Percentiles rank a stretch among this genome's conserved stretches.
These are phyloP conservation scores for Monilinia polystroma DNA, from an alignment of 2,329 filamentous ascomycete genomes.

Conservation along the genomic window DNA sequence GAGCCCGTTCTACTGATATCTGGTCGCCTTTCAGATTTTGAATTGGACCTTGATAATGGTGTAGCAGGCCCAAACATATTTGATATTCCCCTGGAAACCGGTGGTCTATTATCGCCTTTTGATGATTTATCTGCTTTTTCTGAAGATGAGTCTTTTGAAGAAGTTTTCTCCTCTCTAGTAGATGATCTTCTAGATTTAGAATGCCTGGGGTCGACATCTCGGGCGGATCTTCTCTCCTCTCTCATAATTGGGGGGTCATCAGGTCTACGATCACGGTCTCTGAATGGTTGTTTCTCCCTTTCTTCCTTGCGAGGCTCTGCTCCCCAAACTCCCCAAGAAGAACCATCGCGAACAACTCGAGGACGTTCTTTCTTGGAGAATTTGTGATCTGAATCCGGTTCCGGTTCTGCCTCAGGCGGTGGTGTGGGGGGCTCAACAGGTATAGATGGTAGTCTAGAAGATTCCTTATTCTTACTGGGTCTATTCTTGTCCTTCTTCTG, in stretches of 20 bases:
- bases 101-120: slow-evolving; percentile 42
- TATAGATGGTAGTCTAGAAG: slow-evolving; percentile 39
- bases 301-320: slow-evolving; percentile 48
- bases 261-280: slow-evolving; percentile 36
- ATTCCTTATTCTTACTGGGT: slow-evolving; percentile 40
- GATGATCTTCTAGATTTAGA: slow-evolving; percentile 57
- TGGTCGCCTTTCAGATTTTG: slow-evolving; percentile 63
- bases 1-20: slow-evolving; percentile 58
- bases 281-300: slow-evolving; percentile 42
- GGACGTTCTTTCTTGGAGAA: slow-evolving; percentile 72
- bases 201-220: slow-evolving; percentile 51
- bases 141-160: slow-evolving; percentile 67
- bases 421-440: slow-evolving; percentile 43
- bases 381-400: slow-evolving; percentile 52
- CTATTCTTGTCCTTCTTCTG: slow-evolving; percentile 46
- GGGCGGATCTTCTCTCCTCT: slow-evolving; percentile 45
- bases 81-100: slow-evolving; percentile 48
- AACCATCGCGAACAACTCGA: slow-evolving; percentile 67
- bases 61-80: slow-evolving; percentile 69
- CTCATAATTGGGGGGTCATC: slow-evolving; percentile 24
- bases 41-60: slow-evolving; percentile 66
- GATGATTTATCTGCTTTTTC: slow-evolving; percentile 50
- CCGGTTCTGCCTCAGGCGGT: slow-evolving; percentile 38
- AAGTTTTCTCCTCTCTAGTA: slow-evolving; percentile 62
- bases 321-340: slow-evolving; percentile 76